Evolutionary conservation across 2,329 filamentous ascomycete genomes (phyloP), one percentile per base, ranked within the genome.

Genomic region (Sporothrix luriei): DNA sequence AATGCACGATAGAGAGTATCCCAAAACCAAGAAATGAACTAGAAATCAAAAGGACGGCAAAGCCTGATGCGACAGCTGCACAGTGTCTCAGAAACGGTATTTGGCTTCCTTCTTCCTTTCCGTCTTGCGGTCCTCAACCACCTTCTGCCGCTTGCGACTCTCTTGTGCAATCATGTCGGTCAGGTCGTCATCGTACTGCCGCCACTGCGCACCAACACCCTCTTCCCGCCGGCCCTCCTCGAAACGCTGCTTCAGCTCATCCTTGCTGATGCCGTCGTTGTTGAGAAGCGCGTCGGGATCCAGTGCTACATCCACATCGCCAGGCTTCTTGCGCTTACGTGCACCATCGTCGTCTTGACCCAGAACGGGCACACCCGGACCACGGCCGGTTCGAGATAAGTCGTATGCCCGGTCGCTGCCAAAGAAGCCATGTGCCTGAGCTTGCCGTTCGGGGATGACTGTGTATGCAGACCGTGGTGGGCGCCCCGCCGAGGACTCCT

Each of bases 81-180:
- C 9, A 29, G 65, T 16, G 14, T 43, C 49, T 79, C 24, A 85
- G 70, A 83, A 84, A 74, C 81, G 80, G 73, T 85, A 84, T 76
- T 85, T 85, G 73, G 79, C 77, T 74, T 85, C 84, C 78, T 84
- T 88, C 79, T 82, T 86, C 83, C 90, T 90, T 73, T 87, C 77
- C 69, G 72, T 7, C 70, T 85, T 75, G 78, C 89, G 88, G 79
- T 97, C 93, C 78, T 92, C 89, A 75, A 97, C 94, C 73, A 91
- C 88, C 85, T 94, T 96, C 78, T 94, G 86, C 78, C 93, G 87
- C 85, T 98, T 98, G 73, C 93, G 87, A 77, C 90, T 93, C 82
- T 98, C 95, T 76, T 92, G 90, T 14, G 93, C 93, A 82, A 99
- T 97, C 92, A 99, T 96, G 76, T 97, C 92, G 75, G 90, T 94